phyloP scores from a whole-genome alignment of 75 land plant genomes.

The Pseudotsuga menziesii region DNA sequence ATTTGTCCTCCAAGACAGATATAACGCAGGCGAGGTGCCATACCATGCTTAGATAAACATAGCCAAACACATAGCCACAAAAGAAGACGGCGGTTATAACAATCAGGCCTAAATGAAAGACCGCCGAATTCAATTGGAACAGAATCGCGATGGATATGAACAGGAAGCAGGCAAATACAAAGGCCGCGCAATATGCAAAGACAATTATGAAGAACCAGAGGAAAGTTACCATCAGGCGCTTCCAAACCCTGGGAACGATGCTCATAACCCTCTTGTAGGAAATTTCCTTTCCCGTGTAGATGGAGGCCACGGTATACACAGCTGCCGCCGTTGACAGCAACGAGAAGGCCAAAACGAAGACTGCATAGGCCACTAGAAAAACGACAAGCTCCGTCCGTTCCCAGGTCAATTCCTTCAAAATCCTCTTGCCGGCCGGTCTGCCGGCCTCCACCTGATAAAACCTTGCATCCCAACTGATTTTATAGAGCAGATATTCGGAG shows the following conservation, averaged over 20 bases:
- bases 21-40: slow-evolving; percentile 96
- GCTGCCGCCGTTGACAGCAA: slow-evolving; percentile 62
- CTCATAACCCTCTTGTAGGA: slow-evolving; percentile 42
- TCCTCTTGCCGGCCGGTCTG: slow-evolving; percentile 12
- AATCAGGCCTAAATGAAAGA: too few species aligned
- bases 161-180: slow-evolving; percentile 14
- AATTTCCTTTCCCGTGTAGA: slow-evolving; percentile 18
- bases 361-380: slow-evolving; percentile 24
- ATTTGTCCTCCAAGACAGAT: slow-evolving; percentile 77
- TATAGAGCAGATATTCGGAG: slow-evolving; percentile 27
- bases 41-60: slow-evolving; percentile 54
- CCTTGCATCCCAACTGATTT: slow-evolving; percentile 27
- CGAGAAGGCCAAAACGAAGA: slow-evolving; percentile 38
- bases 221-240: slow-evolving; percentile 38
- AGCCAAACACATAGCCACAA: slow-evolving; percentile 38
- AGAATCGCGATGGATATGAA: slow-evolving; percentile 10
- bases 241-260: slow-evolving; percentile 70
- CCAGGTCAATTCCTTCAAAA: slow-evolving; percentile 9
- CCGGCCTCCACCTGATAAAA: slow-evolving; percentile 12
- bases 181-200: slow-evolving; percentile 15
- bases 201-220: slow-evolving; percentile 33
- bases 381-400: slow-evolving; percentile 24
- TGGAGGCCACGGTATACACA: slow-evolving; percentile 41
- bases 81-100: slow-evolving; percentile 18
- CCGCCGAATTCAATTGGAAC: too few species aligned